These are phyloP conservation scores for Heterococcus sp. DNA, from an alignment of 108 stramenopile genomes.

Conservation along the genomic window DNA sequence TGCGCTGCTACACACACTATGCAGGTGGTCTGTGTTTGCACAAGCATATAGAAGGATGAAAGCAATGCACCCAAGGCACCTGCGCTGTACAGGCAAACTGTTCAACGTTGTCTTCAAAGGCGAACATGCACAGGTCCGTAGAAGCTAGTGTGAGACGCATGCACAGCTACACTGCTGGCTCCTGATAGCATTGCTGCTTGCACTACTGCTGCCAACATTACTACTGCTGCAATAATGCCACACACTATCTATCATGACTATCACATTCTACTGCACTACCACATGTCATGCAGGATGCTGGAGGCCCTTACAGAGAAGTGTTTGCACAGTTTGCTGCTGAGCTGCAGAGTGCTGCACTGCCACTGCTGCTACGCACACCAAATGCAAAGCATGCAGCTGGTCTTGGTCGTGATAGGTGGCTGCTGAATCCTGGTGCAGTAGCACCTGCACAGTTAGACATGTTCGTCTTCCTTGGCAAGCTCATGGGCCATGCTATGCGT, in stretches of 20 bases:
- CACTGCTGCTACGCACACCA: slow-evolving; percentile 55
- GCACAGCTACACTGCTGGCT: no score
- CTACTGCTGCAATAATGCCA: no score
- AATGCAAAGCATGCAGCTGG: slow-evolving; percentile 47
- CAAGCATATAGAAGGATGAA: slow-evolving; percentile 56
- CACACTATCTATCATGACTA: no score
- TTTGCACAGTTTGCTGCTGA: slow-evolving; percentile 52
- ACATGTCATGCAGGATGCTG: slow-evolving; percentile 62
- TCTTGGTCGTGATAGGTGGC: slow-evolving; percentile 55
- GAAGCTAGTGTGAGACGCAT: no score
- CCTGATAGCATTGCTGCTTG: no score
- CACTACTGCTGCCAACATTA: no score
- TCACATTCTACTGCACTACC: no score
- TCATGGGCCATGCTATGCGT: slow-evolving; percentile 62
- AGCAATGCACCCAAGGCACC: slow-evolving; percentile 43
- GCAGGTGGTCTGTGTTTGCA: slow-evolving; percentile 50
- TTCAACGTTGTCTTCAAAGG: slow-evolving; percentile 58
- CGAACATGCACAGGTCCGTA: slow-evolving; percentile 42
- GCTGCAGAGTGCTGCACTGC: slow-evolving; percentile 52
- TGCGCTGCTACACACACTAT: background rate
- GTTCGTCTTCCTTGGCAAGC: slow-evolving; percentile 63
- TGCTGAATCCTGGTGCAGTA: slow-evolving; percentile 58
- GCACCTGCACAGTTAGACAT: slow-evolving; percentile 47
- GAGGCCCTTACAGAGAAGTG: slow-evolving; percentile 60
- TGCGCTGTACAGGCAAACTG: slow-evolving; percentile 46